phyloP scores from a whole-genome alignment of 306 rosid species.

The Casuarina equisetifolia region DNA sequence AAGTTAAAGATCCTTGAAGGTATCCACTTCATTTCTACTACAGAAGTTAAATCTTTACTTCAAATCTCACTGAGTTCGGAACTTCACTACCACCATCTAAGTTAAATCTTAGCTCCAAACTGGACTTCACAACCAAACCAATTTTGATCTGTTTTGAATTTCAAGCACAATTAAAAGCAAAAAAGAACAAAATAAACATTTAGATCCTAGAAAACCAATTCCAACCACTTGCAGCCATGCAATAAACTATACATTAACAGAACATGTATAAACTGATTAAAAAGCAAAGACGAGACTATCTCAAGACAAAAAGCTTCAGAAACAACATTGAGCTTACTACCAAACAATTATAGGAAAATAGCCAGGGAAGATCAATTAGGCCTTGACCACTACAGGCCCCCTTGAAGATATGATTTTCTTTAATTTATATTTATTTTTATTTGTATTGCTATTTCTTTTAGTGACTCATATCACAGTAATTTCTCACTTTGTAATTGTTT shows the following conservation, averaged over 20 bases:
- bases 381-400: no score
- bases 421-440: no score
- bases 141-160: background rate
- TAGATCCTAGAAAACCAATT: background rate
- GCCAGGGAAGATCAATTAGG: no score
- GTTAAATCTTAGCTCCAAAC: background rate
- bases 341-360: no score
- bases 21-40: background rate
- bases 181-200: slow-evolving; percentile 1
- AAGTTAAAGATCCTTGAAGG: background rate
- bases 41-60: background rate
- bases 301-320: background rate
- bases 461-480: no score
- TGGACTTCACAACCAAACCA: background rate
- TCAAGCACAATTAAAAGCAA: background rate
- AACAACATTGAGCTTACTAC: no score
- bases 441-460: no score
- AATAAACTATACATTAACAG: background rate
- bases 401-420: no score
- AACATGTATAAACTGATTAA: background rate
- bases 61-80: background rate
- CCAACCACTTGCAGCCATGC: background rate
- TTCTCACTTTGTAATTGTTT: no score
- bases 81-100: background rate
- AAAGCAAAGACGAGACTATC: background rate